Evolutionary conservation across 1,284 basidiomycete species (phyloP).

Genomic region (Irpex lacteus): DNA sequence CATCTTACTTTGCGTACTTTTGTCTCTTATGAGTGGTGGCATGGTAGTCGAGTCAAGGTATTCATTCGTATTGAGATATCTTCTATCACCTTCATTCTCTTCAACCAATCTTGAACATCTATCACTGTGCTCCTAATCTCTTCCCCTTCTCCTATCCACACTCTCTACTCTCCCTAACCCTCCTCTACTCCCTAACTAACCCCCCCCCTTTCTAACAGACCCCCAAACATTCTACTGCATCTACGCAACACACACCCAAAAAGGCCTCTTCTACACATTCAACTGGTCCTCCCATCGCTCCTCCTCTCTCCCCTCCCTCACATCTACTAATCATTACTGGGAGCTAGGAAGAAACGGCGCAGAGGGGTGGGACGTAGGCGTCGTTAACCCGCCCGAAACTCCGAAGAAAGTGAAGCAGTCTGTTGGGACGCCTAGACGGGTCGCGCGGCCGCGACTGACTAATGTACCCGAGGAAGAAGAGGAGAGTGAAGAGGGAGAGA

Average conservation of each 20-base stretch:
- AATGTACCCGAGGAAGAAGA: neutral
- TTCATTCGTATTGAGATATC: too few species aligned
- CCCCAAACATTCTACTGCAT: slow-evolving; percentile 43
- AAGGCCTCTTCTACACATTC: slow-evolving; percentile 62
- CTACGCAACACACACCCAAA: slow-evolving; percentile 54
- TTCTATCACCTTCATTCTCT: too few species aligned
- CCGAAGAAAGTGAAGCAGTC: neutral
- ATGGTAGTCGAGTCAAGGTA: too few species aligned
- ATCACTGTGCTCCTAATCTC: too few species aligned
- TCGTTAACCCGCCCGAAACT: slow-evolving; percentile 1
- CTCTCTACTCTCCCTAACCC: too few species aligned
- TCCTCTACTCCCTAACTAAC: too few species aligned
- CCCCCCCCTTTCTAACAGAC: neutral
- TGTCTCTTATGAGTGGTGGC: neutral
- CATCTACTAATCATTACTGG: neutral
- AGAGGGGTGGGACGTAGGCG: slow-evolving; percentile 5
- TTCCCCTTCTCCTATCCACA: neutral
- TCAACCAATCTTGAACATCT: too few species aligned
- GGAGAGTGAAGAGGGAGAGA: neutral
- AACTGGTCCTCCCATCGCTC: slow-evolving; percentile 51
- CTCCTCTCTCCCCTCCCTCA: slow-evolving; percentile 24
- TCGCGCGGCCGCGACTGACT: neutral
- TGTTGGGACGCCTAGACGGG: neutral
- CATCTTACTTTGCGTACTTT: neutral
- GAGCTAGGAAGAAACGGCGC: neutral